Percentiles rank a stretch among this genome's conserved stretches.
Conservation (phyloP, 306 rosid species). For the Bauhinia variegata region DNA sequence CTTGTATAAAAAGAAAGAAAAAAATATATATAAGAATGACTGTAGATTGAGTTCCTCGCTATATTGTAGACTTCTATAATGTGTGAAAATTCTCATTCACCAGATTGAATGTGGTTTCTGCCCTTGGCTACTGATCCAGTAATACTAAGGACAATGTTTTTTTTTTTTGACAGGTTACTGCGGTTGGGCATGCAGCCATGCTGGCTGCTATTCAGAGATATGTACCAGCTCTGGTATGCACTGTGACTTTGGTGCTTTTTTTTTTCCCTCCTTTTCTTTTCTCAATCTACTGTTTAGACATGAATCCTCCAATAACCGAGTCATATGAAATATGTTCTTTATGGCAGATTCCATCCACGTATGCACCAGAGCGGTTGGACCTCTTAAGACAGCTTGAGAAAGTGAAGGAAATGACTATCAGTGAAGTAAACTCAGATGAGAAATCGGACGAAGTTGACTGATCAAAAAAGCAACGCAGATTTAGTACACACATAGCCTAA, state of each 20-base stretch:
- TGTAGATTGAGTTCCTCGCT: conserved; percentile 10
- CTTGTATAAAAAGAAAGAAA: conserved; percentile 19
- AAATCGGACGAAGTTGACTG: conserved; percentile 59
- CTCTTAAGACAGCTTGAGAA: conserved; percentile 95
- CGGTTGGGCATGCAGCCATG: conserved; percentile 98
- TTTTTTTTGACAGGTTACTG: conserved; percentile 75
- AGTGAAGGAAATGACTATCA: conserved; percentile 76
- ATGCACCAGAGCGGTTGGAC: conserved; percentile 91
- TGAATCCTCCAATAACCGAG: conserved; percentile 3
- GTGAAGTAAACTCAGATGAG: conserved; percentile 53
- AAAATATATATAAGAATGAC: not conserved
- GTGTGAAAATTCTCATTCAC: conserved; percentile 15
- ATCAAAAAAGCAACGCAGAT: conserved; percentile 45
- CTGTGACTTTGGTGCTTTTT: conserved; percentile 13
- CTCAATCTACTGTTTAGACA: conserved; percentile 14
- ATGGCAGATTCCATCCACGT: conserved; percentile 91
- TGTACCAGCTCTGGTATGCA: conserved; percentile 83
- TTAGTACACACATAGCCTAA: conserved; percentile 47
- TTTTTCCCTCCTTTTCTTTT: too few relatives aligned
- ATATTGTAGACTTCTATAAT: conserved; percentile 18
- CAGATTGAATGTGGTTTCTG: conserved; percentile 15
- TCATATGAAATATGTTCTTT: conserved; percentile 12
- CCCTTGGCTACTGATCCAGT: conserved; percentile 7
- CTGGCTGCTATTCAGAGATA: conserved; percentile 99
- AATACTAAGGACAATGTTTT: conserved; percentile 39